These are phyloP conservation scores for Phytophthora meadii DNA, from an alignment of 352 stramenopile species.

Conservation along the genomic window DNA sequence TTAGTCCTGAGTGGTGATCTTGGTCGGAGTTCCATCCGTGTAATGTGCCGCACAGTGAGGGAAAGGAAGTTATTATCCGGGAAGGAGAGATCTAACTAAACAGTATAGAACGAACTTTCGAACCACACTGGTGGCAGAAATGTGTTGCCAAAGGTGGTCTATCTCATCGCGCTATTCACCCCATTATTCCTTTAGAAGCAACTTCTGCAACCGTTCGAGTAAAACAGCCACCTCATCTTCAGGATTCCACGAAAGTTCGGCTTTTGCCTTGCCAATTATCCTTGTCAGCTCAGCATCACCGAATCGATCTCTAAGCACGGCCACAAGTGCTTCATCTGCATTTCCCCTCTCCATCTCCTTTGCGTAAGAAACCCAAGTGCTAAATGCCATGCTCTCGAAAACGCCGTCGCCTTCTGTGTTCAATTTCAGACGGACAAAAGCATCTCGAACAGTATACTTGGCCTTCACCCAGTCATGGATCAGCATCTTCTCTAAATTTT, in stretches of 20 bases:
- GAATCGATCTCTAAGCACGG: neutral
- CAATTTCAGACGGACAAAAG: constrained; percentile 1
- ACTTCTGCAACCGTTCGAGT: neutral
- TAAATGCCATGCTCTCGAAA: neutral
- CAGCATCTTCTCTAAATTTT: neutral
- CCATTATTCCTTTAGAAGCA: too few species aligned
- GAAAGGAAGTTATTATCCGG: too few species aligned
- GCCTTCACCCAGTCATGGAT: neutral
- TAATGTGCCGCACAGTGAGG: too few species aligned
- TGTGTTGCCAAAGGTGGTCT: too few species aligned
- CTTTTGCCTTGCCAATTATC: neutral
- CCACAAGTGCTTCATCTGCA: neutral
- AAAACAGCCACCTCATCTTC: neutral
- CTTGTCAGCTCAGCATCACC: neutral
- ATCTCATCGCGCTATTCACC: too few species aligned
- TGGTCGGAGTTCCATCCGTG: too few species aligned
- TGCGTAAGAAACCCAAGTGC: neutral
- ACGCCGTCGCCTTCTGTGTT: neutral
- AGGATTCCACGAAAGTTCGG: neutral
- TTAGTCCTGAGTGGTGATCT: too few species aligned
- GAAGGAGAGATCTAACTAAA: too few species aligned
- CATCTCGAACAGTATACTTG: neutral
- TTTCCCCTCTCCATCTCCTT: neutral
- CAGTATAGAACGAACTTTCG: too few species aligned
- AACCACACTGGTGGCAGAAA: too few species aligned